Evolutionary conservation across 2,329 filamentous ascomycete genomes (phyloP), one percentile per base, ranked within the genome.

Genomic region (Penicillium polonicum): DNA sequence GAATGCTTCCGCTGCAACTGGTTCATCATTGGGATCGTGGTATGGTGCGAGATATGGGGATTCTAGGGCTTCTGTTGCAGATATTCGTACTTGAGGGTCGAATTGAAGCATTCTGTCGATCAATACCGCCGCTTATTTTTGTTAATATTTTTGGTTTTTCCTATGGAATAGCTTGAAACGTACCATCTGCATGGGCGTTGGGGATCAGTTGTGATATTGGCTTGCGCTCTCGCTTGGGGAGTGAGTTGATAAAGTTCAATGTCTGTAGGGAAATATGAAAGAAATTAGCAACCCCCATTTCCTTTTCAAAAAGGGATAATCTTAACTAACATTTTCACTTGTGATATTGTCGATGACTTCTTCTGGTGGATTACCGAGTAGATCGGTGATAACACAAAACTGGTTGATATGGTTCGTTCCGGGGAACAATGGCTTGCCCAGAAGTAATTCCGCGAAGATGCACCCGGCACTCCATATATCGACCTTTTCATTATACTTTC

Each of bases 371-470:
- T 92, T 97, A 36, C 94, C 94, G 31, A 99, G 84, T 33, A 97
- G 83, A 75, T 97, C 93, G n/a, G 94, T 97, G 74, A 99, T 99
- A 79, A 99, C 97, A 68, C 92, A 97, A 78, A 99, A 99, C 75
- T 99, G 94, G 79, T 99, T 96, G 76, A 99, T 93, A 73, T 99
- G 94, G 72, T 99, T 94, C 80, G 97, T 97, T 73, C 94, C 94
- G 0, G 93, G 93, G 82, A 99, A 99, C 27, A 99, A 80, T 31
- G 94, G 94, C 80, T 96, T 96, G 71, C 94, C 93, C 78, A 96
- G 91, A 52, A 99, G 84, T 93, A 99, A 97, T 80, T 99, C 94
- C 29, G 94, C 94, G 69, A 99, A 97, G 73, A 99, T 97, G 78
- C 94, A 99, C 57, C 93, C 94, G 9, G 92, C 93, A 74, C 93